Evolutionary conservation across 2,329 filamentous ascomycete species (phyloP), one percentile per base, ranked within the genome.

Genomic region (Fusarium albidum): DNA sequence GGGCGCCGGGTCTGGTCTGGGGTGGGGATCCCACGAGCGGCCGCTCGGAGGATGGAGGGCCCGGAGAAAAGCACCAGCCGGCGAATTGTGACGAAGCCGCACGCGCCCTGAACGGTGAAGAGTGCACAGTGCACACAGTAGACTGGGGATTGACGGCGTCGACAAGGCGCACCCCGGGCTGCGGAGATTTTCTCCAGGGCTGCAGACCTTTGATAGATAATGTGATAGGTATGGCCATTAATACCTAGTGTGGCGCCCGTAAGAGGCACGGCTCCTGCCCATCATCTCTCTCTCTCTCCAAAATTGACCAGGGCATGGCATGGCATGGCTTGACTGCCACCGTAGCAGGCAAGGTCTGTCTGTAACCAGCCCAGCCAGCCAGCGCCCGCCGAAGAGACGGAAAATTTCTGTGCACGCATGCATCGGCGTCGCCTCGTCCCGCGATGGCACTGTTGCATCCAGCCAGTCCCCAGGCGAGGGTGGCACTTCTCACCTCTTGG

Each of bases 401-500:
- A 59, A 63, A 64, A 21, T 21, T 62, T 63, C 49, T 59, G 37
- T 60, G 39, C 42, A 45, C 61, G 54, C 64, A 67, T 68, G 64
- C 47, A 53, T 62, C 42, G 63, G 64, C 47, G 55, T 62, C 42
- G 63, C 60, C 58, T 63, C 51, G 44, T 60, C 66, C 62, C 64
- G 64, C 65, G 66, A 71, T 69, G 68, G 51, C 57, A 70, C 63
- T 57, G 68, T 71, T 55, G 52, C 67, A 71, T 63, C 56, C 55
- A 35, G 52, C 43, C n/a, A n/a, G n/a, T n/a, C n/a, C n/a, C 49
- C 46, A 58, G 53, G 52, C 52, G 55, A 66, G 61, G n/a, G 59
- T 64, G 49, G 46, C 40, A 40, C 55, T 39, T 17, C 47, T 55
- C 55, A 52, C 35, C 21, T 49, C 58, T 57, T 54, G 52, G 41